Conservation (phyloP, 768 basidiomycete species). For the Amanita pseudoporphyria region DNA sequence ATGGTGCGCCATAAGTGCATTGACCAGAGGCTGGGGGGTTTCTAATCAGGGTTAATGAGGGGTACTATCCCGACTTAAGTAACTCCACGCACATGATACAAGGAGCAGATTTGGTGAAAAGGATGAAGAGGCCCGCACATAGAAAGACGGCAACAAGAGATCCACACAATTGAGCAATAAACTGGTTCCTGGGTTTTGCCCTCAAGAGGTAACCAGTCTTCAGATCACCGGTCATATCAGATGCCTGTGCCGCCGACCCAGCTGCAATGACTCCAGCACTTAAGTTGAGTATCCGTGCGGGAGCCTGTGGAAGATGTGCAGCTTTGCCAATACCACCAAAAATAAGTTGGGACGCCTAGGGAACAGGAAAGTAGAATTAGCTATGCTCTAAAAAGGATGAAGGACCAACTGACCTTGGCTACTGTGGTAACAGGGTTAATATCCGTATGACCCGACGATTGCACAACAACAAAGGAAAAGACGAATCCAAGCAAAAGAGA, state of each 20-base stretch:
- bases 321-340: conserved; percentile 55
- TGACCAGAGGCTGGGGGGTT: conserved; percentile 14
- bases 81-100: conserved; percentile 39
- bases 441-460: conserved; percentile 49
- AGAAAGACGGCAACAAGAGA: conserved; percentile 53
- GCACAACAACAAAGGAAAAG: conserved; percentile 61
- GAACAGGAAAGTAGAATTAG: not conserved
- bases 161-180: conserved; percentile 49
- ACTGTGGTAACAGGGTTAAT: conserved; percentile 55
- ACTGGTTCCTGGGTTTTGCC: conserved; percentile 54
- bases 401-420: conserved; percentile 29
- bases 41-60: conserved; percentile 10
- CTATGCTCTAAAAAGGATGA: not conserved
- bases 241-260: conserved; percentile 45
- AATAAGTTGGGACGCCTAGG: conserved; percentile 48
- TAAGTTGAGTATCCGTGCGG: conserved; percentile 40
- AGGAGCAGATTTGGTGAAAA: conserved; percentile 53
- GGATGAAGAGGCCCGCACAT: conserved; percentile 44
- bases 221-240: conserved; percentile 60
- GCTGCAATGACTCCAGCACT: conserved; percentile 44
- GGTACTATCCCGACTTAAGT: not conserved
- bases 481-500: conserved; percentile 50
- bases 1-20: conserved; percentile 49
- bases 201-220: conserved; percentile 64
- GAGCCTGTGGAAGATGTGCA: conserved; percentile 20